Base-by-base conservation (phyloP, 2,329 filamentous ascomycete genomes). In the Colletotrichum musae region DNA sequence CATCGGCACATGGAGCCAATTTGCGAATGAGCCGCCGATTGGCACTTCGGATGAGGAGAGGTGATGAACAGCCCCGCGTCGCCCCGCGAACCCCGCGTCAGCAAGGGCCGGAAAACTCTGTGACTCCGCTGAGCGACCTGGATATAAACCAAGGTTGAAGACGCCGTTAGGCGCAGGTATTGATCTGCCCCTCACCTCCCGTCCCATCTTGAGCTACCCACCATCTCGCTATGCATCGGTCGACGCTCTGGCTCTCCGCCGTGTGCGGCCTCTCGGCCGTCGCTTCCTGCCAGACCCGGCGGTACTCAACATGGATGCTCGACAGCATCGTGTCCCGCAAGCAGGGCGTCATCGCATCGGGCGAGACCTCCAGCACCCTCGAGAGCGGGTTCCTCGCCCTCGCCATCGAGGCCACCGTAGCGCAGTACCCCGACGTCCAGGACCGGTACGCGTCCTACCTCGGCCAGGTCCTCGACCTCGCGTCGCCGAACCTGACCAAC, bases 271-370 rank as follows among this genome's bases (percentile, higher is more conserved):
- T 60, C n/a, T 50, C 56, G 2, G 24, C 62, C 7, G 43, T 51
- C 24, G 66, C 43, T 2, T 45, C 24, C 6, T 54, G 62, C 39
- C 62, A 66, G 12, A 10, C 15, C 18, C 56, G 43, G n/a, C 48
- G 50, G 10, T 77, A 71, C 28, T 75, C 70, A 56, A 65, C 59
- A 10, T 58, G 53, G 54, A 75, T 76, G 74, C 69, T 76, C 12
- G 71, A 74, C 47, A 74, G 74, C 73, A 66, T 76, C 69, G 71
- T 73, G 39, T 10, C 52, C 7, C 74, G 74, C 12, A 68, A 67
- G 4, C 74, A 76, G 16, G 74, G 74, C 61, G 57, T 75, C 56
- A 52, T 62, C 4, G 70, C 71, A 10, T 74, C 72, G 1, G 72
- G 73, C 45, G 73, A 71, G 12, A 48, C 69, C 2, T 73, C 68